Conservation (phyloP, 768 basidiomycete genomes). For the Clathrus columnatus region DNA sequence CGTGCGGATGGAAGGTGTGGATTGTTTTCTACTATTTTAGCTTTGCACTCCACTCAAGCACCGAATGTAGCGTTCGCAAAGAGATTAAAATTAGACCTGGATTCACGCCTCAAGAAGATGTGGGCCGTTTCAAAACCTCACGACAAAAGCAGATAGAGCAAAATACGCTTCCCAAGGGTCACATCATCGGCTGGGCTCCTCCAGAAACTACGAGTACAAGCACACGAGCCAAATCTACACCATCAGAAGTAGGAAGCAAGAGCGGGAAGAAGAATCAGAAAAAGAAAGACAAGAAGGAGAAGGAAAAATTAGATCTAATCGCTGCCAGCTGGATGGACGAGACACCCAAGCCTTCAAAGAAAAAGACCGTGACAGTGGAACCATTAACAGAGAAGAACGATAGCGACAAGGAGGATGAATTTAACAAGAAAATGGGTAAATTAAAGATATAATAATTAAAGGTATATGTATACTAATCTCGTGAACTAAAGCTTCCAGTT, state of each 20-base stretch:
- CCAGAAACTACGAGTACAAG: slow-evolving; percentile 31
- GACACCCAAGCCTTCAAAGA: slow-evolving; percentile 34
- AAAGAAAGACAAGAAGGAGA: slow-evolving; percentile 72
- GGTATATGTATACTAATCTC: not conserved
- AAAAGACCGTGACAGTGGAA: slow-evolving; percentile 18
- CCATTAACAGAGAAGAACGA: slow-evolving; percentile 18
- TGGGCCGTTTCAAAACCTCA: slow-evolving; percentile 74
- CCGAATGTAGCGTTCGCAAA: slow-evolving; percentile 71
- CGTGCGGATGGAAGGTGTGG: slow-evolving; percentile 77
- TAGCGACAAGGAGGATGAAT: slow-evolving; percentile 18
- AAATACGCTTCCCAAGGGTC: slow-evolving; percentile 60
- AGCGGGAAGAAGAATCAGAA: slow-evolving; percentile 71
- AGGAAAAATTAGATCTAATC: slow-evolving; percentile 47
- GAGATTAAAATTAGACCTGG: slow-evolving; percentile 85
- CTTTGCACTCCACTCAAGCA: no score
- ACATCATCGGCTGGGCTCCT: slow-evolving; percentile 74
- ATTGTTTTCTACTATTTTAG: not conserved
- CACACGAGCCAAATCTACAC: slow-evolving; percentile 18
- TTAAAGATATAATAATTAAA: slow-evolving; percentile 4
- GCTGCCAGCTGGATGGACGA: slow-evolving; percentile 77
- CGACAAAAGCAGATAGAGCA: slow-evolving; percentile 67
- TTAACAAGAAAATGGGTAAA: slow-evolving; percentile 14
- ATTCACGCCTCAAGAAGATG: slow-evolving; percentile 91
- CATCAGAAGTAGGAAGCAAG: slow-evolving; percentile 36
- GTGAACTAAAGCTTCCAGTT: no score